Conservation (phyloP, 768 basidiomycete genomes). For the Mycena belliarum region DNA sequence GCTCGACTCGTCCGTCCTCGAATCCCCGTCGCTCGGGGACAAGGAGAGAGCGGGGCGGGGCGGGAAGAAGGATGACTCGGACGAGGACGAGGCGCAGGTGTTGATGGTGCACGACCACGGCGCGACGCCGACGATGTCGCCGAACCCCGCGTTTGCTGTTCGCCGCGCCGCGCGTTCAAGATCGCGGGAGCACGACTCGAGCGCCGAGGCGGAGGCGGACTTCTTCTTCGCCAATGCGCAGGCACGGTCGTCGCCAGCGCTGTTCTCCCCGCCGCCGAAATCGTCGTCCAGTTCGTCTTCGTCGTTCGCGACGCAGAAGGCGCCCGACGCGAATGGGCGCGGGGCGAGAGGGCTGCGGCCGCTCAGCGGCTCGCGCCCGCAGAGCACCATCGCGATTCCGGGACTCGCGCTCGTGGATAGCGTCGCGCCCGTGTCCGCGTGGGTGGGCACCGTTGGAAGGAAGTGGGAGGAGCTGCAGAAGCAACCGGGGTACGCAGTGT, state of each 20-base stretch:
- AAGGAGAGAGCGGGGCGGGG: too few species aligned
- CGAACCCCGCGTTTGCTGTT: constrained; percentile 44
- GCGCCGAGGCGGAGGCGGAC: constrained; percentile 19
- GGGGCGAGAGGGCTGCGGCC: too few species aligned
- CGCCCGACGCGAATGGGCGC: too few species aligned
- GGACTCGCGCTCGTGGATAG: constrained; percentile 32
- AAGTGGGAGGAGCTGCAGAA: constrained; percentile 60
- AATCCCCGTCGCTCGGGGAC: too few species aligned
- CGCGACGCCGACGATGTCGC: constrained; percentile 49
- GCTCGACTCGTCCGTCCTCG: constrained; percentile 28
- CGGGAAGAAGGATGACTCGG: constrained; percentile 24
- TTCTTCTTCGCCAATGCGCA: constrained; percentile 17
- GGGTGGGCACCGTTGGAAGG: constrained; percentile 62
- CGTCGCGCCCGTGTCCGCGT: constrained; percentile 36
- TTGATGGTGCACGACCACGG: constrained; percentile 52
- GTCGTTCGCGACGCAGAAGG: too few species aligned
- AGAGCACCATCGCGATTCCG: constrained; percentile 16
- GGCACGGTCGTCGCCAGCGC: neutral
- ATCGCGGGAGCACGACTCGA: constrained; percentile 14
- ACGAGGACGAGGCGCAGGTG: constrained; percentile 30
- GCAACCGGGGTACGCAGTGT: constrained; percentile 50
- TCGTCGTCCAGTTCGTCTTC: too few species aligned
- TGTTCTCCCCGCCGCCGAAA: too few species aligned
- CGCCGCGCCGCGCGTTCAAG: constrained; percentile 9
- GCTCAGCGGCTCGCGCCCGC: too few species aligned